A percentile compares a stretch with the other conserved stretches of the same genome.
These are phyloP conservation scores for Alternaria rosae DNA, from an alignment of 2,329 filamentous ascomycete genomes.

Conservation along the genomic window DNA sequence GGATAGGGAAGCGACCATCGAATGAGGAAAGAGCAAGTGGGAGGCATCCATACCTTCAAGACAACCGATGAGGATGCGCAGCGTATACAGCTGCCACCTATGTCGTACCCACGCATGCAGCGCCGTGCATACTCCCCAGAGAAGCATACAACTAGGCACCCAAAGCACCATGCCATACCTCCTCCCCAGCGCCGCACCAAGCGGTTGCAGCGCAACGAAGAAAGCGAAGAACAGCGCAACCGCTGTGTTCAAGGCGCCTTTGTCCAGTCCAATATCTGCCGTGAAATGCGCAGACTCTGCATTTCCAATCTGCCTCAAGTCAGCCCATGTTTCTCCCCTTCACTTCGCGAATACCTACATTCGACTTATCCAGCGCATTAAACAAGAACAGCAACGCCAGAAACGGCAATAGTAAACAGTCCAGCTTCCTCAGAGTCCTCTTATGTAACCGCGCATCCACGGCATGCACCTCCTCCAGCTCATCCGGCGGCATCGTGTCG, in stretches of 20 bases:
- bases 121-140: slow-evolving; percentile 61
- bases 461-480: slow-evolving; percentile 1
- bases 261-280: slow-evolving; percentile 59
- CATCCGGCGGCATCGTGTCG: slow-evolving; percentile 17
- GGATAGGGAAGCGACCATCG: background rate
- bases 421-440: slow-evolving; percentile 57
- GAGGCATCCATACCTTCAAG: slow-evolving; percentile 51
- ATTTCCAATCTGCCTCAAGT: slow-evolving; percentile 55
- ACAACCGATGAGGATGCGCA: slow-evolving; percentile 57
- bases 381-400: slow-evolving; percentile 61
- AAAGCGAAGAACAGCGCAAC: slow-evolving; percentile 66
- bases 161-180: slow-evolving; percentile 63
- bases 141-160: slow-evolving; percentile 65
- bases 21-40: background rate
- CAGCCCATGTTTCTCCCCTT: background rate
- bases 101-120: slow-evolving; percentile 56
- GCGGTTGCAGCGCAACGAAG: slow-evolving; percentile 65
- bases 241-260: slow-evolving; percentile 63
- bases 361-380: slow-evolving; percentile 62
- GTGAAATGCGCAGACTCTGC: slow-evolving; percentile 68
- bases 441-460: slow-evolving; percentile 31
- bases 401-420: slow-evolving; percentile 60
- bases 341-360: slow-evolving; percentile 36
- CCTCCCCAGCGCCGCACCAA: slow-evolving; percentile 64
- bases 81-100: slow-evolving; percentile 56